Evolutionary conservation across 164 flowering plant genomes (phyloP).

Genomic region (Sextonia rubra): DNA sequence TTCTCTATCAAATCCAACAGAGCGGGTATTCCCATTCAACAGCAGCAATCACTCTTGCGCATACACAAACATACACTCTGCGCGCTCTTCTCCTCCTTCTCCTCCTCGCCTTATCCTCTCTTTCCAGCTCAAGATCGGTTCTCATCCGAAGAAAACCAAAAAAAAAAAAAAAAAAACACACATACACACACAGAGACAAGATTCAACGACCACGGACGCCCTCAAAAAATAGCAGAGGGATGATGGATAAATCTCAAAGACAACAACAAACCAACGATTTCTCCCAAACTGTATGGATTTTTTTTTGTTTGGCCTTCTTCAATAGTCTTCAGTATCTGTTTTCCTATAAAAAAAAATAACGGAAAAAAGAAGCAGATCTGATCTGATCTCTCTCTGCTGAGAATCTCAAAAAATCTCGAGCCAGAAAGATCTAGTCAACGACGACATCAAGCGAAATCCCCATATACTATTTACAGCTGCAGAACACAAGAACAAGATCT

Average conservation of each 20-base stretch:
- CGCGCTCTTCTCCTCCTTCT: not conserved
- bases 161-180: too few species aligned
- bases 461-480: conserved; percentile 3
- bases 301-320: not conserved
- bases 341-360: not conserved
- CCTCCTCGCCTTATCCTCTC: not conserved
- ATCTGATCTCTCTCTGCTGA: conserved; percentile 4
- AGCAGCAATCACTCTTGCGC: not conserved
- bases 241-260: not conserved
- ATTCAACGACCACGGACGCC: not conserved
- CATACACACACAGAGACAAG: too few species aligned
- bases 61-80: not conserved
- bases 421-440: not conserved
- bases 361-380: conserved; percentile 1
- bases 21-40: conserved; percentile 24
- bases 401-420: conserved; percentile 11
- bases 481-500: not conserved
- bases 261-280: not conserved
- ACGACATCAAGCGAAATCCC: not conserved
- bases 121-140: too few species aligned
- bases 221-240: conserved; percentile 2
- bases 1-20: conserved; percentile 42
- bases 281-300: not conserved
- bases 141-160: too few species aligned
- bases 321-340: not conserved